Evolutionary conservation across 805 yeast genomes (phyloP).

Genomic region (Nakazawaea holstii): DNA sequence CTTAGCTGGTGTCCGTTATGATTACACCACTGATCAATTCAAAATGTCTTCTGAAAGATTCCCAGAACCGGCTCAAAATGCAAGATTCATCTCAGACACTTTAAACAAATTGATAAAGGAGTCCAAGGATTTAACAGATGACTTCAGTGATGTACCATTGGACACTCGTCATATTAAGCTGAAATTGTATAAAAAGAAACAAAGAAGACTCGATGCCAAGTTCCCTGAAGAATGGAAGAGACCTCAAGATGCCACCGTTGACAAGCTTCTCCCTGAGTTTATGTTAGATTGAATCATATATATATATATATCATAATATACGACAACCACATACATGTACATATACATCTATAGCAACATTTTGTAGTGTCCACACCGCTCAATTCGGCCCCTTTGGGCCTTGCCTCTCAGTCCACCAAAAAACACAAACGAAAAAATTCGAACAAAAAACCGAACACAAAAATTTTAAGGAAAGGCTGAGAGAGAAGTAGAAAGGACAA

Average conservation of each 20-base stretch:
- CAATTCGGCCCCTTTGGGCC: neutral
- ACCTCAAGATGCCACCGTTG: constrained; percentile 64
- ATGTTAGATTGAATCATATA: neutral
- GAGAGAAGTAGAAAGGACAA: neutral
- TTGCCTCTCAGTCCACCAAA: too few species aligned
- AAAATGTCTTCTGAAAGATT: constrained; percentile 61
- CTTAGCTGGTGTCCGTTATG: constrained; percentile 73
- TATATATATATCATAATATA: neutral
- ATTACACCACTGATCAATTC: constrained; percentile 52
- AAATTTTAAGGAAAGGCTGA: neutral
- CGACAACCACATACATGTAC: neutral
- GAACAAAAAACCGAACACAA: neutral
- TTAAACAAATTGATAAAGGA: constrained; percentile 57
- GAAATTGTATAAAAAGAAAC: constrained; percentile 32
- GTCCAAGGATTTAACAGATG: constrained; percentile 56
- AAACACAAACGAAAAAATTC: too few species aligned
- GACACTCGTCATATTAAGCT: constrained; percentile 66
- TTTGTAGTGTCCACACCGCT: neutral
- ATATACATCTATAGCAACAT: neutral
- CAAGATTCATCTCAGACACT: constrained; percentile 61
- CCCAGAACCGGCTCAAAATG: constrained; percentile 81
- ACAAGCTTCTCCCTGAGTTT: constrained; percentile 24
- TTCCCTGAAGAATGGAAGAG: constrained; percentile 83
- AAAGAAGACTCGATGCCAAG: constrained; percentile 32
- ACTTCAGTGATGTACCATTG: constrained; percentile 73